These are phyloP conservation scores for Carex kokanica DNA, from an alignment of 176 grass and related monocot genomes.

Conservation along the genomic window DNA sequence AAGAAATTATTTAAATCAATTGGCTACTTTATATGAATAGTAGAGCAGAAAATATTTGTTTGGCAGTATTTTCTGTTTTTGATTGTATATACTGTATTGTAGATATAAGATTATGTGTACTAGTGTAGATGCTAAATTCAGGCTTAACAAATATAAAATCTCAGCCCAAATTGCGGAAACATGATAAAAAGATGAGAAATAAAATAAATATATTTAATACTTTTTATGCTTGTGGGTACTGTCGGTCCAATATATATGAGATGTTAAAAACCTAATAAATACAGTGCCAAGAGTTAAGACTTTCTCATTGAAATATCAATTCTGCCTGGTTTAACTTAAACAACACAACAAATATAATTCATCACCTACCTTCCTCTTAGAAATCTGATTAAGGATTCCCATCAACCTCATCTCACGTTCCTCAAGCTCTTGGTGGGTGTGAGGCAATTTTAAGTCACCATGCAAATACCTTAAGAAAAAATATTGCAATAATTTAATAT, in stretches of 20 bases:
- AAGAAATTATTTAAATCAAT: too few species aligned
- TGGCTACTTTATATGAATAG: neutral
- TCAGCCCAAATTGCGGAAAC: neutral
- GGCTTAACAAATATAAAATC: neutral
- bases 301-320: neutral
- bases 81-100: neutral
- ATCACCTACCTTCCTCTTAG: constrained; percentile 18
- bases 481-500: neutral
- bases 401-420: neutral
- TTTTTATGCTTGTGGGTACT: neutral
- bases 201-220: neutral
- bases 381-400: neutral
- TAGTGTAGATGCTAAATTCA: neutral
- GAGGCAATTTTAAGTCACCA: neutral
- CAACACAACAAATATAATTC: neutral
- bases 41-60: neutral
- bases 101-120: neutral
- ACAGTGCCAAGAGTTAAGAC: too few species aligned
- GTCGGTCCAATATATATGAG: neutral
- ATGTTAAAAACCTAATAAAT: neutral
- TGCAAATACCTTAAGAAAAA: neutral
- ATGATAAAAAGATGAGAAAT: neutral
- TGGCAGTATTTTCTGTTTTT: neutral
- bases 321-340: neutral
- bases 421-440: neutral